phyloP scores from a whole-genome alignment of 805 yeast genomes.

The Groenewaldozyma tartarivorans region DNA sequence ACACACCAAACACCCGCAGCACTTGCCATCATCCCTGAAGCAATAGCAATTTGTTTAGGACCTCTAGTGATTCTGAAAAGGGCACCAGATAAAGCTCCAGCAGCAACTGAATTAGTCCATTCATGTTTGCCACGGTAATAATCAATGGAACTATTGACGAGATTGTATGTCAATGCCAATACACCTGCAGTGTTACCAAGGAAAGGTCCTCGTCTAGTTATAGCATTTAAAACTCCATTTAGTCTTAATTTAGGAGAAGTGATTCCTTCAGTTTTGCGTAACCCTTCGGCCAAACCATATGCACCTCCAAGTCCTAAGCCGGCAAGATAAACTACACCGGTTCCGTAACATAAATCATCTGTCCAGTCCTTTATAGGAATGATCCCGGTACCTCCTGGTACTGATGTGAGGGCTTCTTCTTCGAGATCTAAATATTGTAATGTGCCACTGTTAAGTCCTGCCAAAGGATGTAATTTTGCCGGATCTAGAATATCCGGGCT shows the following conservation, averaged over 20 bases:
- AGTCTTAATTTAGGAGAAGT: conserved; percentile 74
- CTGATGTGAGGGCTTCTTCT: conserved; percentile 57
- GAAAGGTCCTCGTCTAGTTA: conserved; percentile 93
- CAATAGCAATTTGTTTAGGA: conserved; percentile 74
- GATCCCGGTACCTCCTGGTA: conserved; percentile 83
- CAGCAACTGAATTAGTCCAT: conserved; percentile 67
- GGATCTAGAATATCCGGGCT: conserved; percentile 57
- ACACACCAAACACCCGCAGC: conserved; percentile 94
- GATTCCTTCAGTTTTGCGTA: conserved; percentile 62
- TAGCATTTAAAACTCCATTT: conserved; percentile 82
- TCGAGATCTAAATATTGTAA: conserved; percentile 83
- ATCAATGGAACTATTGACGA: conserved; percentile 73
- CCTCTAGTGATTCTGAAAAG: conserved; percentile 82
- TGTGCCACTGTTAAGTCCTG: conserved; percentile 73
- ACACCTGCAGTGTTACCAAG: conserved; percentile 95
- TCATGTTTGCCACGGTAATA: conserved; percentile 82
- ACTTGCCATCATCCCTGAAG: conserved; percentile 75
- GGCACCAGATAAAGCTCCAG: conserved; percentile 92
- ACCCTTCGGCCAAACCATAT: conserved; percentile 81
- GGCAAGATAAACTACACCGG: conserved; percentile 84
- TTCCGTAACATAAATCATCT: conserved; percentile 95
- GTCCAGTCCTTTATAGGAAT: conserved; percentile 97
- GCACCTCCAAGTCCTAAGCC: conserved; percentile 84
- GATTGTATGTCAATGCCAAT: conserved; percentile 78
- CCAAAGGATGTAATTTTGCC: conserved; percentile 76